Evolutionary conservation across 1,284 basidiomycete species (phyloP), one percentile per base, ranked within the genome.

Genomic region (Ceratobasidium sp.): DNA sequence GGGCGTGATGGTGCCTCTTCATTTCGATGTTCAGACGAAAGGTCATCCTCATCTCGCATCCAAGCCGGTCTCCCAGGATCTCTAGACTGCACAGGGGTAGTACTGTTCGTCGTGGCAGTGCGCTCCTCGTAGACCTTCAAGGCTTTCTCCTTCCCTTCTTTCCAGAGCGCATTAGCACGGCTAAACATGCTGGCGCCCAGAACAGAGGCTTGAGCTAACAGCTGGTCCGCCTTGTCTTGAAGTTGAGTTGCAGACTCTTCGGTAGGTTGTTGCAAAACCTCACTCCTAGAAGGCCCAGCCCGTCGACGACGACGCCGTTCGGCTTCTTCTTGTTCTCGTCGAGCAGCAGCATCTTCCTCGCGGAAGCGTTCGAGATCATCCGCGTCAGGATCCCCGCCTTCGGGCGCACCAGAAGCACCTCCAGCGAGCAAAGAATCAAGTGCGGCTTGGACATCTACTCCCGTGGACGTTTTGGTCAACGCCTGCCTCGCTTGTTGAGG

Each of bases 151-250:
- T 91, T 96, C 15, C 95, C 90, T 66, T 91, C 88, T 78, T 90
- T 93, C 95, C 94, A 98, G 65, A 97, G 90, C 1, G 90, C 89
- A 78, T 92, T 95, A 0, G 96, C 97, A 75, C 90, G 91, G 79
- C 85, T 94, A 80, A 99, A 93, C 82, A 98, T 85, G 71, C 84
- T 91, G 65, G 93, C 83, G 3, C 97, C 95, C 71, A 99, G 89
- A 81, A 94, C 93, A 73, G 90, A 92, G 0, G 97, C 97, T 80
- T 98, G 96, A 0, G 92, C 88, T 2, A 98, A 81, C 0, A 98
- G 79, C 80, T 93, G 94, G 79, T 95, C 93, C 4, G 94, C 92
- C 62, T 93, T 91, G 45, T 91, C 89, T 78, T 91, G 89, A 60
- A 89, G 77, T 36, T 79, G 75, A 17, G 63, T 74, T 5, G 72